A percentile compares a stretch with the other conserved stretches of the same genome.
phyloP scores from a whole-genome alignment of 2,329 filamentous ascomycete species.

The Uncinocarpus reesii region DNA sequence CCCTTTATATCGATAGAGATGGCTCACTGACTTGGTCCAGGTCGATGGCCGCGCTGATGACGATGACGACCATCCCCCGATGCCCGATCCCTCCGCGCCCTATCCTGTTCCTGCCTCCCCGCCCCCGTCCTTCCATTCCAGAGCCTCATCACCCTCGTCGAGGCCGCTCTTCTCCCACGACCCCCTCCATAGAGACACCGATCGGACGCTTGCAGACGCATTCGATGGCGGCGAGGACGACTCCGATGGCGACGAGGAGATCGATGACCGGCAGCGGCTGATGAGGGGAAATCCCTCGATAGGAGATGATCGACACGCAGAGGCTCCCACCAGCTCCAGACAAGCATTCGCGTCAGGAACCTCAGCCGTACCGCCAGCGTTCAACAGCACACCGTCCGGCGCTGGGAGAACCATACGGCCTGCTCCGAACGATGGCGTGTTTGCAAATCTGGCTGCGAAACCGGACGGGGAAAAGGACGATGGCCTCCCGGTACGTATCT shows the following conservation, averaged over 20 bases:
- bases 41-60: slow-evolving; percentile 38
- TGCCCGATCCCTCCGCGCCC: slow-evolving; percentile 23
- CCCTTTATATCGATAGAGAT: slow-evolving; percentile 7
- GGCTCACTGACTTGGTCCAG: slow-evolving; percentile 22
- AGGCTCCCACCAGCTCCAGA: not conserved
- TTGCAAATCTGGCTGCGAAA: slow-evolving; percentile 87
- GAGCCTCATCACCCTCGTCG: slow-evolving; percentile 57
- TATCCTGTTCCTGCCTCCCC: slow-evolving; percentile 33
- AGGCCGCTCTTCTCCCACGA: slow-evolving; percentile 45
- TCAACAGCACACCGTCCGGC: not conserved
- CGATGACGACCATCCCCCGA: slow-evolving; percentile 26
- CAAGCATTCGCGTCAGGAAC: not conserved
- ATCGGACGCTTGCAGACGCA: slow-evolving; percentile 79
- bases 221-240: slow-evolving; percentile 76
- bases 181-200: slow-evolving; percentile 47
- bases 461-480: slow-evolving; percentile 77
- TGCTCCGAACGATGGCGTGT: slow-evolving; percentile 81
- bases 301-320: not conserved
- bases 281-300: slow-evolving; percentile 54
- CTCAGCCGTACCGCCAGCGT: not conserved
- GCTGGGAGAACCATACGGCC: slow-evolving; percentile 21
- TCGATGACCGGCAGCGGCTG: slow-evolving; percentile 74
- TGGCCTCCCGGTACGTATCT: slow-evolving; percentile 69
- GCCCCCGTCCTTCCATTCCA: slow-evolving; percentile 76
- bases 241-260: slow-evolving; percentile 57